A percentile compares a stretch with the other conserved stretches of the same genome.
These are phyloP conservation scores for Phytophthora kernoviae DNA, from an alignment of 352 stramenopile species.

Conservation along the genomic window DNA sequence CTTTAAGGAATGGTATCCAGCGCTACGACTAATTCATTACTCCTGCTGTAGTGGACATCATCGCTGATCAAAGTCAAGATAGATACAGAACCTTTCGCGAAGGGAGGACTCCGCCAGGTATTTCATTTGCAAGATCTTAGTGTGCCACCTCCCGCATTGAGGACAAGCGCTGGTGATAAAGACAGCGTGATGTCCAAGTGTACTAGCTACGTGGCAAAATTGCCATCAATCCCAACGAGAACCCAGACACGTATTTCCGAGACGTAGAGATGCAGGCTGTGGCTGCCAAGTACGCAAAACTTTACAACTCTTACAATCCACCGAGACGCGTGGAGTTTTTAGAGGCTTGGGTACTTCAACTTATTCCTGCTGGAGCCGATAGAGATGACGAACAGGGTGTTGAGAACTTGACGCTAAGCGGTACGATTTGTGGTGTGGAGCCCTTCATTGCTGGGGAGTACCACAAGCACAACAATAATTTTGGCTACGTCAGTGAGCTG, in stretches of 20 bases:
- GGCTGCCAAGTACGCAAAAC: constrained; percentile 73
- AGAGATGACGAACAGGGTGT: constrained; percentile 26
- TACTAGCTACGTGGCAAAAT: constrained; percentile 75
- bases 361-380: constrained; percentile 43
- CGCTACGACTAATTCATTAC: constrained; percentile 3
- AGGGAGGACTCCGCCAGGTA: constrained; percentile 65
- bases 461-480: constrained; percentile 89
- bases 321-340: constrained; percentile 77
- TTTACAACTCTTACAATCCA: constrained; percentile 88
- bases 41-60: constrained; percentile 56
- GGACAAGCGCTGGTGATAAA: constrained; percentile 9
- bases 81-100: constrained; percentile 66
- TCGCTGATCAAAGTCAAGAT: constrained; percentile 76
- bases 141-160: constrained; percentile 25
- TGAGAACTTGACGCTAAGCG: constrained; percentile 60
- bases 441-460: constrained; percentile 82
- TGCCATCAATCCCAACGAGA: constrained; percentile 77
- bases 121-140: constrained; percentile 80
- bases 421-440: constrained; percentile 79
- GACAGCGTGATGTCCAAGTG: constrained; percentile 36
- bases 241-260: constrained; percentile 85
- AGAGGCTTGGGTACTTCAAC: constrained; percentile 75
- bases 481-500: constrained; percentile 78
- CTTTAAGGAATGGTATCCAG: background rate
- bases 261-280: constrained; percentile 89